phyloP scores from a whole-genome alignment of 163 green algal species.

The Scenedesmus sp. region DNA sequence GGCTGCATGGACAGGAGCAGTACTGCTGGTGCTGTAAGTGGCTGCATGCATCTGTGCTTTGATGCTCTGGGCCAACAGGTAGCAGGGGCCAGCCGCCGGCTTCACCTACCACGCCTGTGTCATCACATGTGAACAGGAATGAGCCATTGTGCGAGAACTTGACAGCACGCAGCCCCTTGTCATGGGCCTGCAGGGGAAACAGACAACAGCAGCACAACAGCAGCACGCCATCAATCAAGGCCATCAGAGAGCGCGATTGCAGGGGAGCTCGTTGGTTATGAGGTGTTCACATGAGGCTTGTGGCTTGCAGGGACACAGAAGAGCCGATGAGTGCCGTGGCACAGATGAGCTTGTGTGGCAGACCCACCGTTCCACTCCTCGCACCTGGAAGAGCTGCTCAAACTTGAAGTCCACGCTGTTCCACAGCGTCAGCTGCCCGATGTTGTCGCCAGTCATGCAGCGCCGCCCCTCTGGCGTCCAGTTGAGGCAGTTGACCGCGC shows the following conservation, averaged over 20 bases:
- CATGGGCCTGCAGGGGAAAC: conserved; percentile 76
- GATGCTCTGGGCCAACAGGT: background rate
- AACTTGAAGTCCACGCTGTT: conserved; percentile 88
- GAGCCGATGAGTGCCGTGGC: too few species aligned
- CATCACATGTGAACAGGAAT: conserved; percentile 88
- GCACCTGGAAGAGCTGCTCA: conserved; percentile 90
- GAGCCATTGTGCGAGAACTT: conserved; percentile 84
- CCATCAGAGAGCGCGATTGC: background rate
- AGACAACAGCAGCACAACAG: background rate
- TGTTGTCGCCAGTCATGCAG: conserved; percentile 87
- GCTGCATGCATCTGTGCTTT: background rate
- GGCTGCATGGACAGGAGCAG: background rate
- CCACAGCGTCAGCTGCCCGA: conserved; percentile 95
- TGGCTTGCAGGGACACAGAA: too few species aligned
- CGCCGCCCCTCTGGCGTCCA: conserved; percentile 94
- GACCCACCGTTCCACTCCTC: too few species aligned
- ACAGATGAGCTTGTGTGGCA: too few species aligned
- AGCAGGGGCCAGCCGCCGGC: background rate
- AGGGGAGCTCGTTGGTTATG: too few species aligned
- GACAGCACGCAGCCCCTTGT: conserved; percentile 81
- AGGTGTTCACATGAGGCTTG: too few species aligned
- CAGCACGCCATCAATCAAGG: background rate
- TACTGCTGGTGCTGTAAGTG: background rate
- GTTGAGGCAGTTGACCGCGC: conserved; percentile 74
- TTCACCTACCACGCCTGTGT: conserved; percentile 56